Evolutionary conservation across 2,329 filamentous ascomycete genomes (phyloP).

Genomic region (Dactylellina drechsleri): DNA sequence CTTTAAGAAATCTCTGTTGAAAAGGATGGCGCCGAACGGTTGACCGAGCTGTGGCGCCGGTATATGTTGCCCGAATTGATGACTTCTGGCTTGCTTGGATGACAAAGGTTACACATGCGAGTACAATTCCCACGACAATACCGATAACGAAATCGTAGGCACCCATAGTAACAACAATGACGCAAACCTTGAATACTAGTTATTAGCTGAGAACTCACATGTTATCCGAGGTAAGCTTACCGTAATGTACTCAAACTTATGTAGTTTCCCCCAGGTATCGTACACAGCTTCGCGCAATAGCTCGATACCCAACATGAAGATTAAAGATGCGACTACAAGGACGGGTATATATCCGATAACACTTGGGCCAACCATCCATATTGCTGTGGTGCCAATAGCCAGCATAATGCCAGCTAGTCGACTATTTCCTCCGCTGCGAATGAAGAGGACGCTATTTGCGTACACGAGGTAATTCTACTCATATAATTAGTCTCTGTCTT

Average conservation of each 20-base stretch:
- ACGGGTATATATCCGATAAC: constrained; percentile 95
- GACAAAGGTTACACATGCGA: constrained; percentile 90
- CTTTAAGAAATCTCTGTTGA: constrained; percentile 84
- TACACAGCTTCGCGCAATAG: constrained; percentile 87
- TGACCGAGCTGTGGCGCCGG: constrained; percentile 86
- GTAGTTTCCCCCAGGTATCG: constrained; percentile 86
- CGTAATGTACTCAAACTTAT: constrained; percentile 86
- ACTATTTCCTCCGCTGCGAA: constrained; percentile 87
- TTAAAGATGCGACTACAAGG: constrained; percentile 94
- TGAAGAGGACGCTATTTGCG: constrained; percentile 96
- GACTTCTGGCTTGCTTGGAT: constrained; percentile 90
- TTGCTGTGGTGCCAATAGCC: constrained; percentile 78
- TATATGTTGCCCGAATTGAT: constrained; percentile 88
- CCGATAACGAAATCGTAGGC: constrained; percentile 95
- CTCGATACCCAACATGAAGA: constrained; percentile 94
- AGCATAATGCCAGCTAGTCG: constrained; percentile 87
- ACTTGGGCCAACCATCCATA: constrained; percentile 85
- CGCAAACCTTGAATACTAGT: constrained; percentile 17
- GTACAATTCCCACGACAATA: constrained; percentile 87
- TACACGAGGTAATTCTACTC: constrained; percentile 95
- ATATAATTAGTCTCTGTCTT: constrained; percentile 57
- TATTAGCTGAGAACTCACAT: neutral
- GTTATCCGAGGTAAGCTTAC: constrained; percentile 63
- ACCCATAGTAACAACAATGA: constrained; percentile 47
- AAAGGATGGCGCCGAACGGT: constrained; percentile 91